Percentiles rank a stretch among this genome's conserved stretches.
These are phyloP conservation scores for Pseudogymnoascus pannorum DNA, from an alignment of 2,329 filamentous ascomycete species.

Conservation along the genomic window DNA sequence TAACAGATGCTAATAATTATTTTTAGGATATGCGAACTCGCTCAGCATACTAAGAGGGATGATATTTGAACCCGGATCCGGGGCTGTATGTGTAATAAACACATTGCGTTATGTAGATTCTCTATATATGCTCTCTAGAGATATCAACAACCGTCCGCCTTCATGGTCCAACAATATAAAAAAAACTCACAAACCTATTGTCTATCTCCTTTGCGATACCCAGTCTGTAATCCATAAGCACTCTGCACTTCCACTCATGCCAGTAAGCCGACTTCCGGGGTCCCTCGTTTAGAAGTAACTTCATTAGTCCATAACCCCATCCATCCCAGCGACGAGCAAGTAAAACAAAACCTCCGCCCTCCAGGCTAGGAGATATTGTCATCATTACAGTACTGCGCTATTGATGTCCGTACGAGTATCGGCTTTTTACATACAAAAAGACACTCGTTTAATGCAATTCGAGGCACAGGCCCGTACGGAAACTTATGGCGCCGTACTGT, in stretches of 20 bases:
- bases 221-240: neutral
- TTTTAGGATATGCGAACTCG: conserved; percentile 48
- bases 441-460: too few relatives aligned
- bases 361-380: too few relatives aligned
- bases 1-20: conserved; percentile 16
- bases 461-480: too few relatives aligned
- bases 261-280: too few relatives aligned
- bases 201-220: neutral
- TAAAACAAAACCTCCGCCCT: neutral
- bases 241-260: neutral
- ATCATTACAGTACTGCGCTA: too few relatives aligned
- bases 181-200: neutral
- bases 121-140: neutral
- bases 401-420: too few relatives aligned
- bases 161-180: neutral
- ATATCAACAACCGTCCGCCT: neutral
- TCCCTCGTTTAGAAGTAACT: too few relatives aligned
- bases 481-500: too few relatives aligned
- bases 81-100: conserved; percentile 4
- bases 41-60: conserved; percentile 39
- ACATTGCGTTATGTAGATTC: conserved; percentile 4
- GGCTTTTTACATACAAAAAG: too few relatives aligned
- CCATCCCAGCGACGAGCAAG: neutral
- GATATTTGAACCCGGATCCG: neutral
- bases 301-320: neutral